Evolutionary conservation across 768 basidiomycete species (phyloP).

Genomic region (Kwoniella newhampshirensis): DNA sequence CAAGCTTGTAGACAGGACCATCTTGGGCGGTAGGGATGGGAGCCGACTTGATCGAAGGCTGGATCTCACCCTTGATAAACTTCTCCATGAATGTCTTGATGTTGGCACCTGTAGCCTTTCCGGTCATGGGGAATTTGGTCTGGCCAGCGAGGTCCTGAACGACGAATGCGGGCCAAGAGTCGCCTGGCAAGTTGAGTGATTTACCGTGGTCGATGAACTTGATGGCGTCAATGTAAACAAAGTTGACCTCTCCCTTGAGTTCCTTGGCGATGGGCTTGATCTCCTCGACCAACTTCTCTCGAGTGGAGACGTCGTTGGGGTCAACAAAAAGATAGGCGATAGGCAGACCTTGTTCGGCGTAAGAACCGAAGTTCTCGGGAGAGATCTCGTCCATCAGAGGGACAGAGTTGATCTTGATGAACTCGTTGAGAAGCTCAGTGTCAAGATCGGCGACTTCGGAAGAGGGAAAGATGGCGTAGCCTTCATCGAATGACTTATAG

Average conservation of each 20-base stretch:
- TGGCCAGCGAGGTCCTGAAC: constrained; percentile 80
- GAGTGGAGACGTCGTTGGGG: constrained; percentile 63
- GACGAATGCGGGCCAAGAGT: constrained; percentile 91
- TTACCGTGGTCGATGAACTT: constrained; percentile 96
- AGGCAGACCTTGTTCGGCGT: constrained; percentile 78
- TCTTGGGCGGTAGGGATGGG: constrained; percentile 79
- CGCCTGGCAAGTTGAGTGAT: constrained; percentile 79
- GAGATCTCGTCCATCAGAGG: constrained; percentile 89
- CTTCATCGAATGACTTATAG: constrained; percentile 91
- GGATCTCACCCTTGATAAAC: constrained; percentile 70
- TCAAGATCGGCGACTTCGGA: constrained; percentile 31
- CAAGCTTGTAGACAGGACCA: constrained; percentile 76
- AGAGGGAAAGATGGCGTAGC: constrained; percentile 55
- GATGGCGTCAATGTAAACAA: constrained; percentile 95
- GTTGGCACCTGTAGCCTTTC: constrained; percentile 59
- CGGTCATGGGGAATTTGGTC: constrained; percentile 72
- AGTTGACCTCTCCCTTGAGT: constrained; percentile 85
- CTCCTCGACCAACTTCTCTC: constrained; percentile 65
- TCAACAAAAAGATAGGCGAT: constrained; percentile 94
- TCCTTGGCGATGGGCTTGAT: constrained; percentile 75
- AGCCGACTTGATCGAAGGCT: constrained; percentile 85
- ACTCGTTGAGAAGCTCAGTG: constrained; percentile 66
- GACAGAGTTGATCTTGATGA: constrained; percentile 78
- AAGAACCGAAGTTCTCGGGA: constrained; percentile 85
- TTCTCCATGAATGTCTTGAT: constrained; percentile 64